Conservation (phyloP, 805 yeast species). For the Blastobotrys parvus region DNA sequence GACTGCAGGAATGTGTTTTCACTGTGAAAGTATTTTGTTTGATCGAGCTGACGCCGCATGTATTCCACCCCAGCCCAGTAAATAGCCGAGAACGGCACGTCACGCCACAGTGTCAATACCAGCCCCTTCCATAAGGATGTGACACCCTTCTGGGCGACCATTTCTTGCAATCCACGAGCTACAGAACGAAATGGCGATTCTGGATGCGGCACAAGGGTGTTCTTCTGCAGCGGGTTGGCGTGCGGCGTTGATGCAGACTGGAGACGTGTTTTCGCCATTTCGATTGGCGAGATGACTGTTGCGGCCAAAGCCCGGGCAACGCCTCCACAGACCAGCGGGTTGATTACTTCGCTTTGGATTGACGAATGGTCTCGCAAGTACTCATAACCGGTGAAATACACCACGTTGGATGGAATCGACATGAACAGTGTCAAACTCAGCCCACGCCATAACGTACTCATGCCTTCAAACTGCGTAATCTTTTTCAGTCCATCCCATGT, state of each 20-base stretch:
- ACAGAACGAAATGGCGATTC: conserved; percentile 19
- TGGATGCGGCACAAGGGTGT: background rate
- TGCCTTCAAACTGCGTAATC: conserved; percentile 68
- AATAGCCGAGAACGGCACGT: conserved; percentile 92
- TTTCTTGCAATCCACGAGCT: conserved; percentile 42
- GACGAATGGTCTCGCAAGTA: conserved; percentile 71
- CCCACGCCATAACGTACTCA: conserved; percentile 79
- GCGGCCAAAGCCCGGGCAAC: conserved; percentile 79
- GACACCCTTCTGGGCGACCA: conserved; percentile 50
- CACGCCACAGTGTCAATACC: conserved; percentile 87
- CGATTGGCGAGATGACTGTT: conserved; percentile 78
- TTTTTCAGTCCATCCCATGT: conserved; percentile 66
- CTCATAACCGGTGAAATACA: conserved; percentile 92
- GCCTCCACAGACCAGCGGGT: conserved; percentile 81
- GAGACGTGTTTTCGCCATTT: conserved; percentile 75
- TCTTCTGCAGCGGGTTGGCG: conserved; percentile 34
- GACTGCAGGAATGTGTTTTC: conserved; percentile 28
- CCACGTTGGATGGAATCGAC: conserved; percentile 90
- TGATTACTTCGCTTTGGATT: conserved; percentile 35
- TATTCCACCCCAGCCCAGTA: conserved; percentile 87
- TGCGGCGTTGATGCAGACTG: conserved; percentile 44
- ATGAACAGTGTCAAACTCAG: conserved; percentile 67
- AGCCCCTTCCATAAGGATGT: conserved; percentile 73
- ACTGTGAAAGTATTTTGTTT: conserved; percentile 13
- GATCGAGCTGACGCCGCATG: conserved; percentile 27